Evolutionary conservation across 495 filamentous ascomycete genomes (phyloP), one percentile per base, ranked within the genome.

Genomic region (Lepraria neglecta): DNA sequence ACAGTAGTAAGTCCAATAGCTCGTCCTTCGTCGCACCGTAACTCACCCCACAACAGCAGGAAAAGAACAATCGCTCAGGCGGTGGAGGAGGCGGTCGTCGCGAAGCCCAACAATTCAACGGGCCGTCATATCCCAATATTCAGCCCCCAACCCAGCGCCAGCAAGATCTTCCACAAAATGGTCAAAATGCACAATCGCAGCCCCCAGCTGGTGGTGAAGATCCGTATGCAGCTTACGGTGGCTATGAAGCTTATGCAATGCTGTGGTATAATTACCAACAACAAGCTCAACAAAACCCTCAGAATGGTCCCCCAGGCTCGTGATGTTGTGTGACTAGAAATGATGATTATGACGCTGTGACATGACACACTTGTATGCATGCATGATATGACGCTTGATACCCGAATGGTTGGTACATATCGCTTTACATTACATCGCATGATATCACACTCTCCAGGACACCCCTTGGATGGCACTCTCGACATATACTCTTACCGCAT

Each of bases 151-250:
- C 69, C 17, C 46, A 61, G 44, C 65, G 55, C 65, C 71, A 68
- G 42, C 68, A 71, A 15, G 68, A 73, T 50, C 47, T 57, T 27
- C 72, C 74, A 55, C 67, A 64, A 35, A 69, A 48, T 7, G 35
- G 35, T 12, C 35, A 38, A 38, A 10, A 7, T 38, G 35, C 35
- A 38, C 35, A 7, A 1, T 38, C 35, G 2, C 35, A 38, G 35
- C 45, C 62, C 61, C 61, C 72, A 40, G 68, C 74, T n/a, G 87
- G 86, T 14, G 87, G 85, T 15, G 74, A 75, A 47, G 65, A 73
- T 24, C 83, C 87, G 3, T 88, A 87, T 70, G 85, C 85, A 38
- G 72, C 77, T 21, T 88, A 82, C 71, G 85, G 85, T 43, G 85
- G 85, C 53, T 86, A 87, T 67, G 72, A 85, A 56, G 77, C 77